Conservation (phyloP, 176 grass and related monocot species). For the Triticum monococcum region DNA sequence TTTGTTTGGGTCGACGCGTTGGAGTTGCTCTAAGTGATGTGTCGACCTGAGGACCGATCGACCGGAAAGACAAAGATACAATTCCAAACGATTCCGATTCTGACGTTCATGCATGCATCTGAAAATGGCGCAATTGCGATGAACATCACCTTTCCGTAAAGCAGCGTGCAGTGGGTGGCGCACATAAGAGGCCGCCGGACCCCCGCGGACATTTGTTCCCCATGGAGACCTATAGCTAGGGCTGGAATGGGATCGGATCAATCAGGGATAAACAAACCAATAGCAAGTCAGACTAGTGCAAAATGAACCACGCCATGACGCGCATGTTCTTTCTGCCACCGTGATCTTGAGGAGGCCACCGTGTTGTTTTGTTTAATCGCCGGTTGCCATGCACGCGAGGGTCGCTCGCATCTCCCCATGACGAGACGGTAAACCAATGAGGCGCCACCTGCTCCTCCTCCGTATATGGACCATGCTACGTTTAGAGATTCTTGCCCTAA, state of each 20-base stretch:
- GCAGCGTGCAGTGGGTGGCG: constrained; percentile 8
- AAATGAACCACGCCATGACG: neutral
- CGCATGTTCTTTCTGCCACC: neutral
- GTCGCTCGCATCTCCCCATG: constrained; percentile 11
- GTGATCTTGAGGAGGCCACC: neutral
- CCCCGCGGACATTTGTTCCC: neutral
- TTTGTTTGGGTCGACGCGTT: too few relatives aligned
- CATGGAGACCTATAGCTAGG: neutral
- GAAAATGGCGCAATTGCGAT: constrained; percentile 26
- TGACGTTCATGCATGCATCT: constrained; percentile 4
- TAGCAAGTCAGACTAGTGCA: neutral
- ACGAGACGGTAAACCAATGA: neutral
- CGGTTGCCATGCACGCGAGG: constrained; percentile 20
- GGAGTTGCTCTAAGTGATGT: neutral
- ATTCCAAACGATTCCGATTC: constrained; percentile 10
- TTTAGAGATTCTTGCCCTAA: neutral
- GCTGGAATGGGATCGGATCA: neutral
- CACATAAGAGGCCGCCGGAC: neutral
- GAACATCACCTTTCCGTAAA: constrained; percentile 38
- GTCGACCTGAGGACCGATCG: neutral
- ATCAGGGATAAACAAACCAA: neutral
- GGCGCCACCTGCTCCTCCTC: neutral
- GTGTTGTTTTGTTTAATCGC: constrained; percentile 24
- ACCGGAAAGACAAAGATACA: neutral
- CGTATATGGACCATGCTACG: constrained; percentile 1